phyloP scores from a whole-genome alignment of 371 early-diverging fungal species.

The Mortierella sp. region DNA sequence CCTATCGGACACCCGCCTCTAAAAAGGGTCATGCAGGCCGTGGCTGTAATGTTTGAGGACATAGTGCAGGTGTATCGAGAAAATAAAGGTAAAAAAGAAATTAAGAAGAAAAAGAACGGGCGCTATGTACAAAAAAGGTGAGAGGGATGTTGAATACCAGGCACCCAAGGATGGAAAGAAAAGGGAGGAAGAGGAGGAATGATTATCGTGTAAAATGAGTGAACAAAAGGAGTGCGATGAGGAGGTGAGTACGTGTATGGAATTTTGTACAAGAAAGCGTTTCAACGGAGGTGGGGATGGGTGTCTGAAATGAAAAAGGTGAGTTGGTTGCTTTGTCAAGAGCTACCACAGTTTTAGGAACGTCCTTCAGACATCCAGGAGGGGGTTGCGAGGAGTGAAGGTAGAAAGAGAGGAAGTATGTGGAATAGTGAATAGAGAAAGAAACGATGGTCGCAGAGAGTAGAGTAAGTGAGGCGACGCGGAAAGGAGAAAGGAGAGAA shows the following conservation, averaged over 20 bases:
- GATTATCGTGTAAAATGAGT: neutral
- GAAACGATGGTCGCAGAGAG: neutral
- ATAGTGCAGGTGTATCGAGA: too few species aligned
- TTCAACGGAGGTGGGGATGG: neutral
- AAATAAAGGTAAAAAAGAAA: neutral
- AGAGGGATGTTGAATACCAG: neutral
- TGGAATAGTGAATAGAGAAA: neutral
- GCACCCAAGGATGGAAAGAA: neutral
- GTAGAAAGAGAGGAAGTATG: neutral
- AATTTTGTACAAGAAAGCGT: neutral
- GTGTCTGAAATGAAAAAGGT: neutral
- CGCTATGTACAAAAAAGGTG: neutral
- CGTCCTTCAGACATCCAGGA: neutral
- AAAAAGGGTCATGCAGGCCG: too few species aligned
- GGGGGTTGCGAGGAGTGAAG: neutral
- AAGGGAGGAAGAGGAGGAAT: neutral
- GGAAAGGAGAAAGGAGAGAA: too few species aligned
- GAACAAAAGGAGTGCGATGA: neutral
- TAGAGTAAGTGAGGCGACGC: too few species aligned
- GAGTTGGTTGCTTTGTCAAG: constrained; percentile 5
- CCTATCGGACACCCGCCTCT: too few species aligned
- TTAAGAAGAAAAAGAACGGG: neutral
- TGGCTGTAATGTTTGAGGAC: too few species aligned
- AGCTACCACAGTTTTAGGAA: neutral
- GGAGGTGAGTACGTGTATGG: too few species aligned